phyloP scores from a whole-genome alignment of 768 basidiomycete species.

The Paxillus ammoniavirescens region DNA sequence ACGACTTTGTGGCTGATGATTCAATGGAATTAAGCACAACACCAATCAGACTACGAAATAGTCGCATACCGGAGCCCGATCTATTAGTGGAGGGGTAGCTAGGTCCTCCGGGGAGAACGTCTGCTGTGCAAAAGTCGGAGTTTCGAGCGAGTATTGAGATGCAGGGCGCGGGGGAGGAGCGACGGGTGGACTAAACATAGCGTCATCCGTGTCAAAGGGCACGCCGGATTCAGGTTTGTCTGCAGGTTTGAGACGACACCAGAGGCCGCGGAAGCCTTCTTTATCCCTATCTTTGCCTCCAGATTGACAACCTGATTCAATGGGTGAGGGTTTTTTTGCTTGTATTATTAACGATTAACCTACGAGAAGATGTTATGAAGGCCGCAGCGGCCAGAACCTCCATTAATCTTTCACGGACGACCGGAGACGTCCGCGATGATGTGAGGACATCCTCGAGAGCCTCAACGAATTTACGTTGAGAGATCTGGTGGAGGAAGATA shows the following conservation, averaged over 20 bases:
- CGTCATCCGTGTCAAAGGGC: constrained; percentile 75
- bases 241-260: constrained; percentile 75
- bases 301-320: constrained; percentile 16
- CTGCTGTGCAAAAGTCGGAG: constrained; percentile 41
- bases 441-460: constrained; percentile 72
- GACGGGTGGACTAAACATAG: constrained; percentile 72
- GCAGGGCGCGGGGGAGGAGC: constrained; percentile 32
- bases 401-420: constrained; percentile 75
- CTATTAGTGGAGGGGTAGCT: constrained; percentile 26
- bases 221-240: constrained; percentile 85
- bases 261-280: constrained; percentile 67
- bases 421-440: constrained; percentile 66
- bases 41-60: too few relatives aligned
- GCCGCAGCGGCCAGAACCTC: constrained; percentile 84
- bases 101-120: constrained; percentile 28
- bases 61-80: constrained; percentile 18
- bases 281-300: constrained; percentile 32
- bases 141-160: constrained; percentile 29
- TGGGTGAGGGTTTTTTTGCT: background rate
- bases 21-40: background rate
- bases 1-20: constrained; percentile 9
- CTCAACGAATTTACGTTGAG: constrained; percentile 75
- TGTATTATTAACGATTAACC: background rate
- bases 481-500: constrained; percentile 66
- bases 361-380: constrained; percentile 39